Conservation (phyloP, 1,284 basidiomycete genomes). For the Tilletiopsis washingtonensis region DNA sequence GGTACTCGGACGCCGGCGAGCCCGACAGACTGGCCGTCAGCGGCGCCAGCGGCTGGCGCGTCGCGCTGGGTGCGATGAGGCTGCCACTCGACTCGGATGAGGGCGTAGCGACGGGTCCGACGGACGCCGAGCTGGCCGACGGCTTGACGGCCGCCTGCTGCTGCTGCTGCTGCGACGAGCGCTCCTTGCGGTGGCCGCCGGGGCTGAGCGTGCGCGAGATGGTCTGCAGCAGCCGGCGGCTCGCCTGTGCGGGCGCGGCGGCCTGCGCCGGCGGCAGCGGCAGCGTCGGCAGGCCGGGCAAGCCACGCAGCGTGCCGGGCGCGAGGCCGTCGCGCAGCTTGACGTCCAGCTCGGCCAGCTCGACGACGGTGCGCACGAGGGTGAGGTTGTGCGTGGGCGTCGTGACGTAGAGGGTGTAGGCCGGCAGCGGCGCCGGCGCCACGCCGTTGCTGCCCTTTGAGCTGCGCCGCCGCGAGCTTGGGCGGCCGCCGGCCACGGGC, state of each 20-base stretch:
- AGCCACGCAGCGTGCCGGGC: neutral
- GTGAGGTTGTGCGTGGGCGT: constrained; percentile 81
- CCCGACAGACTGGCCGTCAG: neutral
- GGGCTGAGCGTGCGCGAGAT: constrained; percentile 34
- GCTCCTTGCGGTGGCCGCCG: constrained; percentile 8
- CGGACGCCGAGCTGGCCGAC: constrained; percentile 11
- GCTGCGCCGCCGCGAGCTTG: neutral
- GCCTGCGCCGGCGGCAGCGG: constrained; percentile 10
- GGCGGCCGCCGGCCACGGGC: neutral
- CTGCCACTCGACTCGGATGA: neutral
- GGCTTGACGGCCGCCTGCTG: constrained; percentile 6
- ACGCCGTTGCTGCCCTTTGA: constrained; percentile 15
- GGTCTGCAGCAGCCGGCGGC: constrained; percentile 29
- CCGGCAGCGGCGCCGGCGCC: constrained; percentile 32
- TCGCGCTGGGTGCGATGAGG: neutral
- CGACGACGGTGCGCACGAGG: constrained; percentile 64
- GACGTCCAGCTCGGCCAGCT: constrained; percentile 66
- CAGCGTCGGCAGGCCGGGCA: constrained; percentile 19
- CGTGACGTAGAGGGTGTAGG: constrained; percentile 49
- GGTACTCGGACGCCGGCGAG: neutral
- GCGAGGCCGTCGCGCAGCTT: constrained; percentile 53
- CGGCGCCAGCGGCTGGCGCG: neutral
- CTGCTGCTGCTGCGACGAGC: neutral
- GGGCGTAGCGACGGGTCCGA: neutral
- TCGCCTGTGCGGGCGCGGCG: constrained; percentile 10